Percentiles rank a stretch among this genome's conserved stretches.
Conservation (phyloP, 768 basidiomycete species). For the Lentinula edodes region DNA sequence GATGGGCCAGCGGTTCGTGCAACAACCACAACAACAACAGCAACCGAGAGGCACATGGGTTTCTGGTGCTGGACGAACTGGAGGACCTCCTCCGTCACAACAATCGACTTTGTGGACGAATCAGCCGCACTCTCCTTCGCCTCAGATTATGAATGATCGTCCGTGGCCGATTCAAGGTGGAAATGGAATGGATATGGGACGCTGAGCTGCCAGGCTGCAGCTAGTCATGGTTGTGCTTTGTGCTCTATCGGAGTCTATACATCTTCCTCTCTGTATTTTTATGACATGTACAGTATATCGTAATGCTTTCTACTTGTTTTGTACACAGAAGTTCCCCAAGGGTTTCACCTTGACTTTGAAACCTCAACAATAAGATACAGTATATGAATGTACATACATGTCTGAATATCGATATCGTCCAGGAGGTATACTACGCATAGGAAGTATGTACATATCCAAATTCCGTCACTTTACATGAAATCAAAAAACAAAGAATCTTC, state of each 20-base stretch:
- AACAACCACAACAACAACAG: conserved; percentile 18
- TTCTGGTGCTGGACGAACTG: conserved; percentile 23
- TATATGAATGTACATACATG: neutral
- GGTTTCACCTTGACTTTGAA: neutral
- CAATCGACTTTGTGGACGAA: conserved; percentile 32
- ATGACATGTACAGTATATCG: neutral
- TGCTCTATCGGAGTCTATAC: neutral
- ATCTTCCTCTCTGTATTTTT: neutral
- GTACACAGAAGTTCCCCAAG: no score
- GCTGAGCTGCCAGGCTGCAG: conserved; percentile 15
- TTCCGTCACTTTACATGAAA: neutral
- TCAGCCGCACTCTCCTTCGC: conserved; percentile 33
- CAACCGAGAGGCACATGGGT: conserved; percentile 28
- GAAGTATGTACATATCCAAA: neutral
- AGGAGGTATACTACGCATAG: neutral
- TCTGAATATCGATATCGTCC: neutral
- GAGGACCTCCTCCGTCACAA: conserved; percentile 24
- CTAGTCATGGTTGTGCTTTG: neutral
- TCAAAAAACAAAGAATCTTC: no score
- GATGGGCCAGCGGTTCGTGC: conserved; percentile 50
- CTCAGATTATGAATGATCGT: conserved; percentile 35
- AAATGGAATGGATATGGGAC: conserved; percentile 31
- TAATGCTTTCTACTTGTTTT: neutral
- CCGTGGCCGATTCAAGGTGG: conserved; percentile 37
- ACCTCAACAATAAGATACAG: neutral